Evolutionary conservation across 2,329 filamentous ascomycete genomes (phyloP).

Genomic region (Colletotrichum magnum): DNA sequence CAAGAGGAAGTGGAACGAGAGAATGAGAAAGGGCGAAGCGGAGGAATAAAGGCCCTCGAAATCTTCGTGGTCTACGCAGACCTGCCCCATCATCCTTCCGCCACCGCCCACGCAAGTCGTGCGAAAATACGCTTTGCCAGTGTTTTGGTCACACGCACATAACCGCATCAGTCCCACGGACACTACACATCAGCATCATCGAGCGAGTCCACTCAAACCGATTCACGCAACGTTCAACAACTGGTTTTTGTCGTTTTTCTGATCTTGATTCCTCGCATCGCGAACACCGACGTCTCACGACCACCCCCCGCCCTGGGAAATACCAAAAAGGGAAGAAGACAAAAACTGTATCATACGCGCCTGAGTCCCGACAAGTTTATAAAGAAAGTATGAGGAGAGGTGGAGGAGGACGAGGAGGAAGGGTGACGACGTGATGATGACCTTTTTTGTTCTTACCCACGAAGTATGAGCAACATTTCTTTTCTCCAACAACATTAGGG

Average conservation of each 20-base stretch:
- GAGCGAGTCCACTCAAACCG: constrained; percentile 34
- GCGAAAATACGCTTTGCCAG: constrained; percentile 13
- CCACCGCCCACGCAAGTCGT: not conserved
- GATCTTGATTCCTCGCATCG: constrained; percentile 26
- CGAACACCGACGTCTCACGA: constrained; percentile 34
- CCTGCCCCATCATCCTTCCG: no score
- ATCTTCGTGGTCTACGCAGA: no score
- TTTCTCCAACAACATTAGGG: not conserved
- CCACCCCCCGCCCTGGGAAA: not conserved
- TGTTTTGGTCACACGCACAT: constrained; percentile 30
- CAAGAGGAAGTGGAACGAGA: constrained; percentile 81
- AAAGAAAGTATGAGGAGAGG: constrained; percentile 19
- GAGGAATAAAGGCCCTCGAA: constrained; percentile 45
- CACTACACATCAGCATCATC: constrained; percentile 34
- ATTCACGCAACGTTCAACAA: not conserved
- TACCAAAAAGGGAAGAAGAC: not conserved
- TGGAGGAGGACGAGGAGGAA: constrained; percentile 1
- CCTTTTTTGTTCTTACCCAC: constrained; percentile 3
- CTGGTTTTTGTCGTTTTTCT: constrained; percentile 15
- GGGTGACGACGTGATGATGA: constrained; percentile 31
- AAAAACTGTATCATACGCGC: constrained; percentile 27
- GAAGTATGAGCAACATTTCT: constrained; percentile 3
- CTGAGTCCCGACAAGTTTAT: constrained; percentile 22
- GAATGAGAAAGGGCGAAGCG: constrained; percentile 55
- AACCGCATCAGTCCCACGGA: constrained; percentile 23